phyloP scores from a whole-genome alignment of 495 filamentous ascomycete species.

The Terfezia claveryi region DNA sequence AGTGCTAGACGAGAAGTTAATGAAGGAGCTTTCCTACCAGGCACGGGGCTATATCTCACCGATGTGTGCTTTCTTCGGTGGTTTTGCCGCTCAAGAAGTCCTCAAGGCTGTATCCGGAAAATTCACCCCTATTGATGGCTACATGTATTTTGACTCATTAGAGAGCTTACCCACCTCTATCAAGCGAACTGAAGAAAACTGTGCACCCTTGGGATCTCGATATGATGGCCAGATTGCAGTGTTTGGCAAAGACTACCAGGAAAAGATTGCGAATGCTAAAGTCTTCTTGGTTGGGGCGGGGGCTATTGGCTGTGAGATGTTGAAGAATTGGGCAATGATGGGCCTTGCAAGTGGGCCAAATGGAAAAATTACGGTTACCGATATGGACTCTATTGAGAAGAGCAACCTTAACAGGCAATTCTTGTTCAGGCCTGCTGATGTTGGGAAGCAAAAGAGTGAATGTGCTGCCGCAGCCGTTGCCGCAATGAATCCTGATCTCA shows the following conservation, averaged over 20 bases:
- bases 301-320: slow-evolving; percentile 95
- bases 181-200: slow-evolving; percentile 61
- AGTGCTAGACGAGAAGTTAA: slow-evolving; percentile 77
- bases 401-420: slow-evolving; percentile 98
- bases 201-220: slow-evolving; percentile 57
- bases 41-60: slow-evolving; percentile 79
- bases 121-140: slow-evolving; percentile 80
- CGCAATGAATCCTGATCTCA: slow-evolving; percentile 84
- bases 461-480: slow-evolving; percentile 73
- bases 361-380: slow-evolving; percentile 75
- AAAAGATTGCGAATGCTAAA: slow-evolving; percentile 69
- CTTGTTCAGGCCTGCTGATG: slow-evolving; percentile 81
- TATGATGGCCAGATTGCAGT: slow-evolving; percentile 97
- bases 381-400: slow-evolving; percentile 98
- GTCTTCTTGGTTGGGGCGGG: slow-evolving; percentile 93
- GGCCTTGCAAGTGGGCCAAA: slow-evolving; percentile 74
- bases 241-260: slow-evolving; percentile 80
- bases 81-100: slow-evolving; percentile 85
- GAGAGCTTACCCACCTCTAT: slow-evolving; percentile 66
- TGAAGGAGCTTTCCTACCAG: slow-evolving; percentile 86
- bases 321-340: slow-evolving; percentile 99
- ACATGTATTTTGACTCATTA: slow-evolving; percentile 90
- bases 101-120: slow-evolving; percentile 95
- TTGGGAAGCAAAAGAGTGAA: slow-evolving; percentile 92
- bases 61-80: slow-evolving; percentile 89